Evolutionary conservation across 805 yeast species (phyloP).

Genomic region (Teunomyces funiuensis): DNA sequence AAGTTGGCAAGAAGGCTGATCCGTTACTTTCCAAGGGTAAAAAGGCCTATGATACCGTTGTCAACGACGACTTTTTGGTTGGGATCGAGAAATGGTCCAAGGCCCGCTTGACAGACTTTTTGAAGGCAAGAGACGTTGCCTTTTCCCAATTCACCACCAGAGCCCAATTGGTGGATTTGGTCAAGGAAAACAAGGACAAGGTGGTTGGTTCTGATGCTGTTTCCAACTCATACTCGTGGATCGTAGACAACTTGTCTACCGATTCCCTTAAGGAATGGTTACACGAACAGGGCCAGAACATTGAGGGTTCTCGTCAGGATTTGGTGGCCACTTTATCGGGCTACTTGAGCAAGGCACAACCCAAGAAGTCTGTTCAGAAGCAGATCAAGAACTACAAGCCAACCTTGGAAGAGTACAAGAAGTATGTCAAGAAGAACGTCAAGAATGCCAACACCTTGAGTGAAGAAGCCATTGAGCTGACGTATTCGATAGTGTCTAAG

Average conservation of each 20-base stretch:
- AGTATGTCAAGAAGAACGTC: conserved; percentile 14
- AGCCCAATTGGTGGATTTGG: conserved; percentile 39
- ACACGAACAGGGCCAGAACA: conserved; percentile 24
- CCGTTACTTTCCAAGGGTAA: conserved; percentile 35
- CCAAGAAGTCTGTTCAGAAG: conserved; percentile 13
- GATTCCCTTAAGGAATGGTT: conserved; percentile 43
- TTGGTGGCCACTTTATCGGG: conserved; percentile 18
- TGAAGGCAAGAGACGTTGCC: conserved; percentile 40
- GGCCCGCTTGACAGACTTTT: conserved; percentile 41
- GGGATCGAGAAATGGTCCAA: conserved; percentile 50
- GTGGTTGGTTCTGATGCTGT: conserved; percentile 28
- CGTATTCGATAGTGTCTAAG: conserved; percentile 17
- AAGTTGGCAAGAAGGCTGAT: conserved; percentile 25
- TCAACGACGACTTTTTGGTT: conserved; percentile 46
- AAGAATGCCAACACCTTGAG: conserved; percentile 13
- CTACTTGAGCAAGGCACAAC: conserved; percentile 8
- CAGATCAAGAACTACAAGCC: conserved; percentile 21
- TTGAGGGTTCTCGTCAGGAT: conserved; percentile 26
- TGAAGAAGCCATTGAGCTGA: conserved; percentile 17
- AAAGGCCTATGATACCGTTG: conserved; percentile 29
- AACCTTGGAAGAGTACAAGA: conserved; percentile 14
- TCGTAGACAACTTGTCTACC: conserved; percentile 38
- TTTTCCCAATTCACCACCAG: conserved; percentile 41
- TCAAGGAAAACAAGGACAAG: conserved; percentile 34
- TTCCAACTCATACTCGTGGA: conserved; percentile 21